Conservation (phyloP, 2,329 filamentous ascomycete species). For the Microcyclosporella mali region DNA sequence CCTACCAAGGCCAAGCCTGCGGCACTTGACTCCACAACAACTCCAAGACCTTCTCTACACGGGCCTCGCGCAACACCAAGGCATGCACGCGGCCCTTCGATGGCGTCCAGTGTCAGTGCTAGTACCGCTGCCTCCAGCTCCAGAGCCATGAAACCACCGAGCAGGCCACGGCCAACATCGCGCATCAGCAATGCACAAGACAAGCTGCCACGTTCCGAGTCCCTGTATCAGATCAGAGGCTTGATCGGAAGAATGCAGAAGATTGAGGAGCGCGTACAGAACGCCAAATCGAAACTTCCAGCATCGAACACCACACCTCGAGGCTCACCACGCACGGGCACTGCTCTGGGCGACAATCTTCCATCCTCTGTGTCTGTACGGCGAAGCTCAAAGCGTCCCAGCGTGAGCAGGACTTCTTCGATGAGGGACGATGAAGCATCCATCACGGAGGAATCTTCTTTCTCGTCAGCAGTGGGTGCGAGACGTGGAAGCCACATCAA, state of each 20-base stretch:
- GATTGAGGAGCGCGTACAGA: slow-evolving; percentile 87
- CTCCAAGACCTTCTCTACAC: slow-evolving; percentile 45
- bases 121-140: slow-evolving; percentile 22
- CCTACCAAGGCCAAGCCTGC: slow-evolving; percentile 40
- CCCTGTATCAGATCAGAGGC: slow-evolving; percentile 84
- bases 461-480: slow-evolving; percentile 10
- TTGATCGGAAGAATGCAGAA: slow-evolving; percentile 97
- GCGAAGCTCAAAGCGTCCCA: slow-evolving; percentile 60
- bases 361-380: slow-evolving; percentile 56
- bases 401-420: slow-evolving; percentile 40
- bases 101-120: slow-evolving; percentile 29
- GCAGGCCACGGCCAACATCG: slow-evolving; percentile 35
- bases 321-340: slow-evolving; percentile 59
- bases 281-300: slow-evolving; percentile 83
- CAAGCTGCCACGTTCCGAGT: slow-evolving; percentile 56
- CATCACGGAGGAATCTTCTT: slow-evolving; percentile 8
- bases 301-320: slow-evolving; percentile 75
- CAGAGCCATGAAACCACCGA: slow-evolving; percentile 36
- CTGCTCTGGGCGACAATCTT: slow-evolving; percentile 37
- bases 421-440: slow-evolving; percentile 17
- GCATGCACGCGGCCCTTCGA: slow-evolving; percentile 55
- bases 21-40: slow-evolving; percentile 46
- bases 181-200: slow-evolving; percentile 25
- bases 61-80: slow-evolving; percentile 40
- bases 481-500: slow-evolving; percentile 33